Base-by-base conservation (phyloP, 441 rosid species). In the Gossypium davidsonii region DNA sequence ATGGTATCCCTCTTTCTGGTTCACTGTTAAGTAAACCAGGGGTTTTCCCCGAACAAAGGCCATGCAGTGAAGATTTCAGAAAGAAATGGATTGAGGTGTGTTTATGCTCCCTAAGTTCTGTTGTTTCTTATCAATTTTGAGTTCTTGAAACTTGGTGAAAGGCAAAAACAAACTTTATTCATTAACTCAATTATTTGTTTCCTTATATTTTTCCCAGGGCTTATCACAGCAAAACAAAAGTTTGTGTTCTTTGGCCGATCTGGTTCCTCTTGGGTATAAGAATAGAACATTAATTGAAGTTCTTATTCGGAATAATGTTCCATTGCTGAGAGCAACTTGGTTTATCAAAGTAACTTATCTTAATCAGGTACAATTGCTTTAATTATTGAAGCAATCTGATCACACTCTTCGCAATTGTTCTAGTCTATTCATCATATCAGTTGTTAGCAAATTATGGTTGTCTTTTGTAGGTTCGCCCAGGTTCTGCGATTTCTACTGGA, bases 1-100 rank as follows among this genome's bases (percentile, higher is more conserved):
- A 94, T 79, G 99, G 93, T 20, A 89, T 89, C 75, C 94, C 98
- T 76, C 95, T 96, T 77, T 85, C 90, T 80, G 97, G 92, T 77
- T 57, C 89, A 59, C 86, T 92, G 31, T 81, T 96, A 70, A 85
- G 85, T 76, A 96, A 92, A 83, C 85, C 91, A 67, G 94, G 93
- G 28, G 78, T 79, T 70, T 96, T 85, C 80, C 99, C 98, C 58
- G 99, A 92, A 73, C 98, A 86, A 85, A 86, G 80, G 77, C 78
- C 88, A 12, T 91, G 87, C 73, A 77, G 88, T 64, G 98, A 94
- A 82, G 99, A 96, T 61, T 89, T 85, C 78, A 87, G 80, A 88
- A 94, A 86, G 84, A 96, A 90, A 83, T 96, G 98, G 98, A 84
- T 94, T 76, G 99, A 96, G 96, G 98, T 92, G 87, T 49, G 31